phyloP scores from a whole-genome alignment of 2,329 filamentous ascomycete genomes.

The Xylaria sp. region DNA sequence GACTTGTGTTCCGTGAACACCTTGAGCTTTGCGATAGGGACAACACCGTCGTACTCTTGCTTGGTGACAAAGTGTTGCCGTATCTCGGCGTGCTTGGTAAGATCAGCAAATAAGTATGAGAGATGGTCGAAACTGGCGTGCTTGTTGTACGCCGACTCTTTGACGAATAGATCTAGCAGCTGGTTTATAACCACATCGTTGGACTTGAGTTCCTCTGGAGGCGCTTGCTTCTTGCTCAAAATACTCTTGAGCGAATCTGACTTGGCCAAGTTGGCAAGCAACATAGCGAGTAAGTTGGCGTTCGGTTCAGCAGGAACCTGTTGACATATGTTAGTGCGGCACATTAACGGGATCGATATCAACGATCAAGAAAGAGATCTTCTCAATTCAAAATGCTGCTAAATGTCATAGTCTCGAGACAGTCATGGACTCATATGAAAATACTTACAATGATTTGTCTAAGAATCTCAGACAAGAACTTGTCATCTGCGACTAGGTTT shows the following conservation, averaged over 20 bases:
- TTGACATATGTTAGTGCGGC: constrained; percentile 14
- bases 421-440: background rate
- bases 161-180: constrained; percentile 92
- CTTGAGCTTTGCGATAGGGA: constrained; percentile 87
- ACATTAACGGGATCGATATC: background rate
- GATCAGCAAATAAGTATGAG: constrained; percentile 87
- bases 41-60: constrained; percentile 72
- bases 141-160: constrained; percentile 81
- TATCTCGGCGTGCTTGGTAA: constrained; percentile 74
- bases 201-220: constrained; percentile 65
- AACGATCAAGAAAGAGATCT: background rate
- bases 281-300: constrained; percentile 81
- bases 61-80: constrained; percentile 68
- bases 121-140: constrained; percentile 87
- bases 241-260: constrained; percentile 66
- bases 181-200: constrained; percentile 78
- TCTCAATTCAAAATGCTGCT: background rate
- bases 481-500: constrained; percentile 68
- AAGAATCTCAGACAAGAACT: constrained; percentile 71
- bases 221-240: constrained; percentile 59
- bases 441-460: constrained; percentile 64
- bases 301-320: constrained; percentile 71
- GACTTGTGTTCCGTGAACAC: constrained; percentile 92
- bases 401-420: background rate
- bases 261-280: constrained; percentile 88